Evolutionary conservation across 1,139 yeast species (phyloP), one percentile per base, ranked within the genome.

Genomic region (Suhomyces wounanorum): DNA sequence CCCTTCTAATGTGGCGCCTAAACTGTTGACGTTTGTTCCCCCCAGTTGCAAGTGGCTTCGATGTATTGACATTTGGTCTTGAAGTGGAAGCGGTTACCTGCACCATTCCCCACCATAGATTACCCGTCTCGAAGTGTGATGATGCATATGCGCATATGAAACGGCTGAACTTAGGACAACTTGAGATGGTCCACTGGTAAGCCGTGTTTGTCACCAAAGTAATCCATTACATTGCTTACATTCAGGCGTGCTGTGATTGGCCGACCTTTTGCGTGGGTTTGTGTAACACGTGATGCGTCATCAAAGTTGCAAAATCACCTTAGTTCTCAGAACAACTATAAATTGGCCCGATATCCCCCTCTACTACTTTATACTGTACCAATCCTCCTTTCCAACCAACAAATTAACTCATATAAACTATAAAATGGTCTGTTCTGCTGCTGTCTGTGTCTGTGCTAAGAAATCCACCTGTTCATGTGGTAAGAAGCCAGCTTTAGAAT

Each of bases 381-480:
- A 40, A 36, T 17, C 40, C 40, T 17, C 11, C 30, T n/a, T 23
- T 28, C 41, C 4, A 8, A 3, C 13, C 41, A 23, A 26, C 25
- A 26, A 14, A 40, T 23, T 6, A 14, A 31, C 39, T 21, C 31
- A 31, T 10, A 33, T 33, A 30, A 30, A 4, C 33, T 28, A 17
- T 18, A 61, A 10, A 56, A 75, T 76, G 80, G 68, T 69, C 56
- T 77, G 81, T 59, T 66, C 78, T 55, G 73, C 77, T 64, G 58
- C 73, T 60, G 68, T 68, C 54, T 77, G 82, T 61, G 71, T 75
- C 54, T 77, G 82, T 62, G 81, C 82, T 56, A 61, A 73, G 53
- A 75, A 75, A 58, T 74, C 82, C 56, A 75, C 79, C 54, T 77
- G 82, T 59, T 75, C 81, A 17, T 77, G 82, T 67, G 82, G 82